Base-by-base conservation (phyloP, 2,329 filamentous ascomycete species). In the Aspergillus spinulosporus region DNA sequence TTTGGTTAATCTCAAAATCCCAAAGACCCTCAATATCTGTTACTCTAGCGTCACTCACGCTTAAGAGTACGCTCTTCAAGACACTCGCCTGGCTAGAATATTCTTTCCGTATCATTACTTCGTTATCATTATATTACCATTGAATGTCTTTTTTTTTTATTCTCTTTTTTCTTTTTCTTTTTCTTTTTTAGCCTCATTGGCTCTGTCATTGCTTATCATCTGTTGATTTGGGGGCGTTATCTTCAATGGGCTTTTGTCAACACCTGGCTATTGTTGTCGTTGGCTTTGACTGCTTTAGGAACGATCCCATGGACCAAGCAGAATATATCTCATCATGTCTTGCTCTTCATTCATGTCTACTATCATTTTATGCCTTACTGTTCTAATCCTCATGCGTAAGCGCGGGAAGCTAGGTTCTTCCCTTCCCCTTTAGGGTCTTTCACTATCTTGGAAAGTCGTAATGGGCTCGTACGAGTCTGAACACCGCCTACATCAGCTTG, bases 241-340 rank as follows among this genome's bases (percentile, higher is more conserved):
- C 9, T 49, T 49, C 26, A 5, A 12, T 31, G 34, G 47, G 47
- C 36, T 40, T 49, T 21, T n/a, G 26, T 29, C 47, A 49, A 40
- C 29, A 49, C 34, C 28, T 45, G 48, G 45, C 58, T 52, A 54
- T 40, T 51, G 37, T 48, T 54, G 40, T 51, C 21, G 43, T 50
- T 54, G 44, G 40, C 54, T 52, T 57, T 53, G 54, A 48, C 44
- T 54, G 49, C 51, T 47, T 55, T 43, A 52, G 57, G 54, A 57
- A 60, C 57, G 60, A 61, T 56, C 56, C 58, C 48, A 63, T 63
- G 62, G 62, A 62, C 54, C 53, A 52, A 49, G 52, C 57, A 62
- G 50, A 54, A 50, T 46, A 32, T 28, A 52, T 15, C 26, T 47
- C 6, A 29, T 55, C 51, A 56, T 49, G 49, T 54, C 40, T 55